These are phyloP conservation scores for Torrubiellomyces zombiae DNA, from an alignment of 2,329 filamentous ascomycete genomes.

Conservation along the genomic window DNA sequence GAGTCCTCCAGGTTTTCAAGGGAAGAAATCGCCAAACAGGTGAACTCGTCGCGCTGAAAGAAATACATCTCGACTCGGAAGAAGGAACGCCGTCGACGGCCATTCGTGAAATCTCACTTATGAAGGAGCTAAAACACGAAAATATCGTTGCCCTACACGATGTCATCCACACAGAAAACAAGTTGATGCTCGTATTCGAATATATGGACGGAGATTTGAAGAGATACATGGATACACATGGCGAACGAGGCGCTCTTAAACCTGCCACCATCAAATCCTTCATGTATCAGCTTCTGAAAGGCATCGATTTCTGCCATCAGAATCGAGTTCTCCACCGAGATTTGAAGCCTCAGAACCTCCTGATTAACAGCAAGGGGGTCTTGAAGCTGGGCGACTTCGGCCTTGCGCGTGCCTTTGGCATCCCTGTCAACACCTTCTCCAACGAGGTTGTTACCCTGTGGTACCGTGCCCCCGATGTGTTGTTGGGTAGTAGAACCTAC, in stretches of 20 bases:
- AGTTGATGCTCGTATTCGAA: constrained; percentile 98
- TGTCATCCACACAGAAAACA: constrained; percentile 99
- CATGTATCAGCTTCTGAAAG: constrained; percentile 93
- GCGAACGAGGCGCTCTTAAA: constrained; percentile 78
- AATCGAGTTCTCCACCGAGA: constrained; percentile 93
- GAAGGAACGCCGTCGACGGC: constrained; percentile 95
- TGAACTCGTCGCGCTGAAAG: constrained; percentile 90
- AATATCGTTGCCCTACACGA: constrained; percentile 96
- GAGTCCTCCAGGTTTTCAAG: constrained; percentile 67
- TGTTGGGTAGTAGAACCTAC: constrained; percentile 87
- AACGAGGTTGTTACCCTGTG: constrained; percentile 96
- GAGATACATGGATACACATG: constrained; percentile 93
- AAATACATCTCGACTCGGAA: constrained; percentile 96
- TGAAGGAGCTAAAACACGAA: constrained; percentile 99
- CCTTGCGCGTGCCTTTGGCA: constrained; percentile 84
- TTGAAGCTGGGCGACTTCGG: constrained; percentile 92
- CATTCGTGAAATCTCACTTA: constrained; percentile 94
- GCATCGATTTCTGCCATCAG: constrained; percentile 95
- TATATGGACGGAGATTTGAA: constrained; percentile 98
- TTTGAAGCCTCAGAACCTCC: constrained; percentile 87
- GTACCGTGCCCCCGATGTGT: constrained; percentile 93
- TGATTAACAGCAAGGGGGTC: constrained; percentile 83
- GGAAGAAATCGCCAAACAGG: constrained; percentile 93
- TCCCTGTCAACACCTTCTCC: constrained; percentile 94
- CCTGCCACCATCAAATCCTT: constrained; percentile 91